phyloP scores from a whole-genome alignment of 2,329 filamentous ascomycete species.

The Setomelanomma holmii region DNA sequence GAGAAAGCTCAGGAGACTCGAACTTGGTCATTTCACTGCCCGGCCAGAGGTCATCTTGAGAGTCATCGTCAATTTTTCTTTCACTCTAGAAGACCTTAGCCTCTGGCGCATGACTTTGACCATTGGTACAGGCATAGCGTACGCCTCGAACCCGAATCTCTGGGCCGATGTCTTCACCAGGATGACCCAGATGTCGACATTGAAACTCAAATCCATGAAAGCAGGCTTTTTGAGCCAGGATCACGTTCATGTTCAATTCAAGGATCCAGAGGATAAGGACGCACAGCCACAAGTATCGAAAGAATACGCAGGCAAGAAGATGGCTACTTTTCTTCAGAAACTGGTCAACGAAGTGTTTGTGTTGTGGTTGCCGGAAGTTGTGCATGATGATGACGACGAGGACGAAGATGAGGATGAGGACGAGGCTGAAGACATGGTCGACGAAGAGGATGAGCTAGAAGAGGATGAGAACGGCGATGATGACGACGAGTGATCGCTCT shows the following conservation, averaged over 20 bases:
- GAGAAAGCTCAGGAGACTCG: conserved; percentile 22
- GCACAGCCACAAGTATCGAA: conserved; percentile 1
- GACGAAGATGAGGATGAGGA: conserved; percentile 25
- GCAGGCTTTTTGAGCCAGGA: conserved; percentile 26
- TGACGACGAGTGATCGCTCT: conserved; percentile 4
- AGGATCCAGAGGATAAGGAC: neutral
- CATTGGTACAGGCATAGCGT: neutral
- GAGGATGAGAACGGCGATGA: conserved; percentile 12
- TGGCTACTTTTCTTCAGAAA: conserved; percentile 18
- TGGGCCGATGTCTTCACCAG: conserved; percentile 29
- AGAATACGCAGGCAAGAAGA: conserved; percentile 20
- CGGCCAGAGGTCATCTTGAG: conserved; percentile 12
- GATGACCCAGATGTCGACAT: conserved; percentile 12
- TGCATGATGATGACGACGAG: conserved; percentile 2
- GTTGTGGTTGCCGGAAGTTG: conserved; percentile 18
- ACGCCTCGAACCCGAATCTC: conserved; percentile 15
- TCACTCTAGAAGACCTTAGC: conserved; percentile 54
- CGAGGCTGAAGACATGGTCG: conserved; percentile 13
- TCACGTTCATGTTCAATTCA: conserved; percentile 19
- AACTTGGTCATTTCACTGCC: conserved; percentile 30
- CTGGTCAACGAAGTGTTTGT: conserved; percentile 21
- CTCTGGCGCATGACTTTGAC: conserved; percentile 54
- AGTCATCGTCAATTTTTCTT: conserved; percentile 50
- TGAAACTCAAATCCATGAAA: conserved; percentile 22
- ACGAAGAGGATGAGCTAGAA: conserved; percentile 10